phyloP scores from a whole-genome alignment of 1,284 basidiomycete genomes.

The Anthracocystis walkeri region DNA sequence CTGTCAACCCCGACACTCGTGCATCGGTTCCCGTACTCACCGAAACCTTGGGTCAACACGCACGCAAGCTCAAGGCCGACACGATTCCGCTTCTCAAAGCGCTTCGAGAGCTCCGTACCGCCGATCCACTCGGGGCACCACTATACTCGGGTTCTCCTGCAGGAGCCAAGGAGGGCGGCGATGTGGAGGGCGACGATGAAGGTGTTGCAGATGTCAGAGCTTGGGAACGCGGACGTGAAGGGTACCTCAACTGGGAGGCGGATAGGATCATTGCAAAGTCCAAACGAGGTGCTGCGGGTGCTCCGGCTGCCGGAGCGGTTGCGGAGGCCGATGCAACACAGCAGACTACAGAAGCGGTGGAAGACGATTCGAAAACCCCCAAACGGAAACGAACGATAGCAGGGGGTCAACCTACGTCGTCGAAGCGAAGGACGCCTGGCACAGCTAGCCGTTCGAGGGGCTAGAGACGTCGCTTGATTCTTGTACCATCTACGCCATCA shows the following conservation, averaged over 20 bases:
- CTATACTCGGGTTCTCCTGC: conserved; percentile 23
- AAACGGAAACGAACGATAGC: conserved; percentile 27
- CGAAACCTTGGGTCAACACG: conserved; percentile 37
- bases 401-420: conserved; percentile 23
- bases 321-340: not conserved
- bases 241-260: conserved; percentile 63
- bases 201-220: conserved; percentile 26
- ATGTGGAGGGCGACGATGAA: conserved; percentile 22
- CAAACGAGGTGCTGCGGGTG: conserved; percentile 18
- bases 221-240: conserved; percentile 60
- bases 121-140: conserved; percentile 55
- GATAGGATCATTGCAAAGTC: conserved; percentile 56
- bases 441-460: conserved; percentile 25
- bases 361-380: conserved; percentile 35
- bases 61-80: conserved; percentile 50
- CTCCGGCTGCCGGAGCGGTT: not conserved
- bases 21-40: conserved; percentile 18
- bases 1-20: not conserved
- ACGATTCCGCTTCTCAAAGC: conserved; percentile 45
- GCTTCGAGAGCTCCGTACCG: conserved; percentile 39
- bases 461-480: no score
- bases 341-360: conserved; percentile 8
- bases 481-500: no score
- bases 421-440: conserved; percentile 34
- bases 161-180: conserved; percentile 3